Evolutionary conservation across 306 rosid genomes (phyloP).

Genomic region (Pterocarpus santalinus): DNA sequence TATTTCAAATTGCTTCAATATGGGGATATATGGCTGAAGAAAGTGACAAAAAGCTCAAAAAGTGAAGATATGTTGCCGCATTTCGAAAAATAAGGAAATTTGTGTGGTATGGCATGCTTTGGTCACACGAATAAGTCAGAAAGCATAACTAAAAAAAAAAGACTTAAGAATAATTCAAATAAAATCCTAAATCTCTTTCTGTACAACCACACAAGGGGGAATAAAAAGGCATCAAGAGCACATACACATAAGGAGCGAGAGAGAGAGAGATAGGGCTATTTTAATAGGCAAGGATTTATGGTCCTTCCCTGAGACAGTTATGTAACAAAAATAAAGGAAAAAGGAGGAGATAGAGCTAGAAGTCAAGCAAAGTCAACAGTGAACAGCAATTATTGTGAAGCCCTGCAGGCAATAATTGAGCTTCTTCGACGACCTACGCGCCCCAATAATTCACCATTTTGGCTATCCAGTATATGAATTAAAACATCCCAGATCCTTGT

Average conservation of each 20-base stretch:
- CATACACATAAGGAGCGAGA: background rate
- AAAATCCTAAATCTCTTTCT: too few species aligned
- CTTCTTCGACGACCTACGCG: constrained; percentile 44
- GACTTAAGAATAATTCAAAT: too few species aligned
- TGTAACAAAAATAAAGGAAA: constrained; percentile 36
- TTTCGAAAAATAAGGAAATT: constrained; percentile 17
- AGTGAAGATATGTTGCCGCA: background rate
- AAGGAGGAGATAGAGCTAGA: constrained; percentile 38
- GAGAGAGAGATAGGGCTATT: background rate
- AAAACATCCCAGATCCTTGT: constrained; percentile 13
- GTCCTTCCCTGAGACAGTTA: constrained; percentile 37
- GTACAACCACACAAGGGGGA: too few species aligned
- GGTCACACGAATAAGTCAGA: constrained; percentile 25
- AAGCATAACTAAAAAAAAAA: background rate
- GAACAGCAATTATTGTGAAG: constrained; percentile 68
- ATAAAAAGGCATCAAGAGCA: background rate
- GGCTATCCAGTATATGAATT: constrained; percentile 27
- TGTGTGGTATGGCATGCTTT: background rate
- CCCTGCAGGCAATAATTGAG: constrained; percentile 73
- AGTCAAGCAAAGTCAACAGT: constrained; percentile 60
- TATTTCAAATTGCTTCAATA: constrained; percentile 12
- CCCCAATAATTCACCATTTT: constrained; percentile 62
- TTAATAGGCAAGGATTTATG: background rate
- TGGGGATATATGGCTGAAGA: background rate
- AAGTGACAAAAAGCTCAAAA: constrained; percentile 4